Percentiles rank a stretch among this genome's conserved stretches.
phyloP scores from a whole-genome alignment of 164 flowering plant genomes.

The Liquidambar formosana region DNA sequence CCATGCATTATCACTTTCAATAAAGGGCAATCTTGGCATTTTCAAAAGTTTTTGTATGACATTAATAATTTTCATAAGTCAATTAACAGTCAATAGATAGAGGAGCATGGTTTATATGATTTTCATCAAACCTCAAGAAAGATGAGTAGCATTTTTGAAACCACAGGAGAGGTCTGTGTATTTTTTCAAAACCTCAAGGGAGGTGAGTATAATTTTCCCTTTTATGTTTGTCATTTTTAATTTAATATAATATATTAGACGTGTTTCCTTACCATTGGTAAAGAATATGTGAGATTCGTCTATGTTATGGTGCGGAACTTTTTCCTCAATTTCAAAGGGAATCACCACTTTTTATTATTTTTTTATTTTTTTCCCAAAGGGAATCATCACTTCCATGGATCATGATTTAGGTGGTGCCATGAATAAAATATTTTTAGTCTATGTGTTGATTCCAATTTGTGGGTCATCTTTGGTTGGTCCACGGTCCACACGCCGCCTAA shows the following conservation, averaged over 20 bases:
- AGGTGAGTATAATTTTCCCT: too few species aligned
- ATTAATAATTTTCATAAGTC: too few species aligned
- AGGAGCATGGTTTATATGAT: too few species aligned
- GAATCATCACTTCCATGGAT: conserved; percentile 17
- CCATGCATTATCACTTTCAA: too few species aligned
- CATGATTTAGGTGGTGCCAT: conserved; percentile 14
- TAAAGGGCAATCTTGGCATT: too few species aligned
- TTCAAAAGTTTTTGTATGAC: too few species aligned
- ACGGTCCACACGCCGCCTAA: not conserved
- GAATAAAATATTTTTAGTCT: not conserved
- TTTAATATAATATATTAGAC: not conserved
- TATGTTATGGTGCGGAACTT: not conserved
- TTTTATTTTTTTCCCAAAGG: conserved; percentile 9
- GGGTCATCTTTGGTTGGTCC: not conserved
- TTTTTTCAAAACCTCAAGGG: too few species aligned
- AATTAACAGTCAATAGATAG: too few species aligned
- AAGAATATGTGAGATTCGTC: not conserved
- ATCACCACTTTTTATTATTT: too few species aligned
- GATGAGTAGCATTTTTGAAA: too few species aligned
- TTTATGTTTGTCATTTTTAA: not conserved
- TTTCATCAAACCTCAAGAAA: too few species aligned
- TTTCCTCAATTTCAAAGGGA: conserved; percentile 24
- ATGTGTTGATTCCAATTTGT: conserved; percentile 1
- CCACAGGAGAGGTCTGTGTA: too few species aligned
- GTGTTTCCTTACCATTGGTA: not conserved